Conservation (phyloP, 1,284 basidiomycete genomes). For the Singerocomus rubriflavus region DNA sequence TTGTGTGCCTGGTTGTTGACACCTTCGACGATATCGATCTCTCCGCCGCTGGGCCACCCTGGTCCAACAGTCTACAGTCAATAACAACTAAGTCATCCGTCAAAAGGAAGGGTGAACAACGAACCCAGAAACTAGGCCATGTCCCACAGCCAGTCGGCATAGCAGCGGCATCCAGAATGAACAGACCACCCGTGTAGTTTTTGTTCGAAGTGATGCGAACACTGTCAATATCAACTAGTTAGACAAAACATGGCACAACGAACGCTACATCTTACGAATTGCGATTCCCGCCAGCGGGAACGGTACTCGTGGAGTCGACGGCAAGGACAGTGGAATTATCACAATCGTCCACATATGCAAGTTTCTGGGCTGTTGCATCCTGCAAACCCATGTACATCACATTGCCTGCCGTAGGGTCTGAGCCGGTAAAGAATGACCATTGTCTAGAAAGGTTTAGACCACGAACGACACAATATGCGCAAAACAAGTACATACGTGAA, state of each 20-base stretch:
- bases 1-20: conserved; percentile 59
- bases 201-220: conserved; percentile 72
- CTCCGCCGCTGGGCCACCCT: conserved; percentile 66
- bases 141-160: conserved; percentile 80
- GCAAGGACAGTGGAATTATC: conserved; percentile 55
- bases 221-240: conserved; percentile 34
- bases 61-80: conserved; percentile 44
- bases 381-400: conserved; percentile 53
- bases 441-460: conserved; percentile 35
- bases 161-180: conserved; percentile 72
- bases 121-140: conserved; percentile 70
- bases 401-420: conserved; percentile 65
- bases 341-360: conserved; percentile 55
- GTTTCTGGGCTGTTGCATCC: conserved; percentile 45
- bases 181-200: conserved; percentile 64
- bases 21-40: conserved; percentile 75
- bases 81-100: not conserved
- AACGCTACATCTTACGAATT: conserved; percentile 51
- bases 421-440: conserved; percentile 59
- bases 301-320: conserved; percentile 55
- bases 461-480: not conserved
- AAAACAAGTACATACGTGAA: conserved; percentile 22
- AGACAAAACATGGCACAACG: conserved; percentile 17
- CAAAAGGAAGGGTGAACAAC: conserved; percentile 22
- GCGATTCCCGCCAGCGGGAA: conserved; percentile 53